Base-by-base conservation (phyloP, 2,329 filamentous ascomycete genomes). In the Apiospora sp. region DNA sequence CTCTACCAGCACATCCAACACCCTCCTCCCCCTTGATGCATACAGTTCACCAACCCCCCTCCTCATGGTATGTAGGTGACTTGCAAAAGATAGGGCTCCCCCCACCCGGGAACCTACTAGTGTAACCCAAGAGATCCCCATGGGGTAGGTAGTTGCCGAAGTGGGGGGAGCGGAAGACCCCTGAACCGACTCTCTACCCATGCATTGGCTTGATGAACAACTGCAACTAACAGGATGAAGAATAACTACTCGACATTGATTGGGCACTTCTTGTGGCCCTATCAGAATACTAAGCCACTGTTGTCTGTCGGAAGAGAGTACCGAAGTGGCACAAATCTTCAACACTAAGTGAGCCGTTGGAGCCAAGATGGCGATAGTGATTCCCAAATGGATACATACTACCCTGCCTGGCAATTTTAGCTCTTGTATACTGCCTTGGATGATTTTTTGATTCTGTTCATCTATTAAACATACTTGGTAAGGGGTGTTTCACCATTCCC, bases 101-200 rank as follows among this genome's bases (percentile, higher is more conserved):
- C 58, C 58, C 58, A 64, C 58, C 58, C 34, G 34, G 58, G 34
- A 64, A 41, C 34, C 8, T 14, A 12, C 58, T 64, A 64, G 30
- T 37, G 54, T n/a, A n/a, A 61, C 30, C 54, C 34, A 41, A n/a
- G 58, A 64, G 19, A 64, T 41, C 34, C 58, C 58, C 58, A 64
- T 64, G 58, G 58, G 58, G 58, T 64, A 64, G 58, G 58, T 64
- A 64, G 54, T 64, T 64, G 58, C 58, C 58, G 58, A 64, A 64
- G 58, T 64, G 58, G 58, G 58, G 58, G 58, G 58, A 64, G 30
- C 58, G 22, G 58, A 41, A 41, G 34, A 64, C 58, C 58, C 58
- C 58, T 41, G 58, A 41, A 14, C 34, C 8, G 19, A 41, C 7
- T 41, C 4, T n/a, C 16, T n/a, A 41, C 37, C 30, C 27, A 37